Conservation (phyloP, 2,329 filamentous ascomycete species). For the Stachybotrys echinatus region DNA sequence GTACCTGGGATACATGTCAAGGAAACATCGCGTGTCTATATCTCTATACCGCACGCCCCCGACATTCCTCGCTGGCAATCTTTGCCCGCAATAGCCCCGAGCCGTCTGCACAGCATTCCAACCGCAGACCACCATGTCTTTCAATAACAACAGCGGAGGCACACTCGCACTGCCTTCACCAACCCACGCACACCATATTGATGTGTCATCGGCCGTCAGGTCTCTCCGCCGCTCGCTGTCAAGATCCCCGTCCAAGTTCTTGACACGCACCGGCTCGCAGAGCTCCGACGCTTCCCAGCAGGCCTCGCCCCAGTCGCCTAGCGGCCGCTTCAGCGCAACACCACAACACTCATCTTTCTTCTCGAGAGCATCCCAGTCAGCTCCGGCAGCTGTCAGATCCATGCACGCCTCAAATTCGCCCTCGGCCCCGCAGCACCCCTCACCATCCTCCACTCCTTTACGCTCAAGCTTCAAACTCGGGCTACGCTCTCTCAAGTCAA, state of each 20-base stretch:
- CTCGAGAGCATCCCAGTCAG: constrained; percentile 25
- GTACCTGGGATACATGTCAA: background rate
- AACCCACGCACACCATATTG: constrained; percentile 74
- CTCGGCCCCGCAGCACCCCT: constrained; percentile 30
- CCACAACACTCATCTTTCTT: constrained; percentile 25
- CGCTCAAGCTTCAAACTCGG: constrained; percentile 63
- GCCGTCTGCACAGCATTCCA: constrained; percentile 18
- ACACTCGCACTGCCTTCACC: constrained; percentile 85
- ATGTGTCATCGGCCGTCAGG: constrained; percentile 75
- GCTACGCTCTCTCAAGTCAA: constrained; percentile 56
- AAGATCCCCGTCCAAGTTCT: constrained; percentile 87
- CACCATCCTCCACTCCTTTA: constrained; percentile 48
- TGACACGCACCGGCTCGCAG: constrained; percentile 46
- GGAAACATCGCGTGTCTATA: constrained; percentile 4
- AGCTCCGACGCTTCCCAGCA: constrained; percentile 42
- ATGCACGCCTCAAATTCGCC: constrained; percentile 13
- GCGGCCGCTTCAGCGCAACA: constrained; percentile 34
- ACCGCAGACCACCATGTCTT: constrained; percentile 43
- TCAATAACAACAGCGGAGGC: constrained; percentile 59
- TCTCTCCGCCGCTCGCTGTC: constrained; percentile 84
- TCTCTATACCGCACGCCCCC: constrained; percentile 13
- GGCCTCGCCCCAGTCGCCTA: constrained; percentile 46
- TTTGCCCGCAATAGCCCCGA: constrained; percentile 16
- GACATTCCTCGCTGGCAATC: constrained; percentile 19
- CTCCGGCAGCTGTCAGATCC: constrained; percentile 26